phyloP scores from a whole-genome alignment of 352 stramenopile genomes.

The Plasmopara viticola region DNA sequence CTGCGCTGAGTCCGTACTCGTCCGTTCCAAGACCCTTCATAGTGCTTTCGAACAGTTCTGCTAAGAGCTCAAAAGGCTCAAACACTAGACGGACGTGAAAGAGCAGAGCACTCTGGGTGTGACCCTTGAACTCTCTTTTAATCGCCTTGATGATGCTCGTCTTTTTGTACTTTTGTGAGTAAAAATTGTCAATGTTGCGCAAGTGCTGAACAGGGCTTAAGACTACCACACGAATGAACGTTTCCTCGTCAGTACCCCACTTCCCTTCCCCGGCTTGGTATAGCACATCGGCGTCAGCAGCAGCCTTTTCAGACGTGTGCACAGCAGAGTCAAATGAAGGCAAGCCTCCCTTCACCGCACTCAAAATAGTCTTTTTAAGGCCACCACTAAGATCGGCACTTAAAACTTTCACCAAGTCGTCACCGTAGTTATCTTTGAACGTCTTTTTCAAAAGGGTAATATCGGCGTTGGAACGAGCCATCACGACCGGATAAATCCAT shows the following conservation, averaged over 20 bases:
- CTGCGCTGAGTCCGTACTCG: constrained; percentile 47
- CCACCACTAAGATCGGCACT: constrained; percentile 46
- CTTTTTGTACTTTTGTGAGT: constrained; percentile 55
- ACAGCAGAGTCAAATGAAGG: constrained; percentile 38
- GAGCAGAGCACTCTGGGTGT: constrained; percentile 38
- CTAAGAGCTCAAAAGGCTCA: constrained; percentile 44
- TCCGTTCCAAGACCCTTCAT: constrained; percentile 64
- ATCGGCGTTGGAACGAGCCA: too few relatives aligned
- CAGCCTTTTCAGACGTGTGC: constrained; percentile 46
- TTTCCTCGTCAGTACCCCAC: constrained; percentile 9
- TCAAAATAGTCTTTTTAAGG: constrained; percentile 55
- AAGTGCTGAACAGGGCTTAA: too few relatives aligned
- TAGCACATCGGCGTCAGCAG: constrained; percentile 38
- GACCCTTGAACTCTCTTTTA: constrained; percentile 51
- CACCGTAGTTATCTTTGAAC: constrained; percentile 44
- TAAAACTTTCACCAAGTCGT: constrained; percentile 45
- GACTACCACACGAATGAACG: constrained; percentile 11
- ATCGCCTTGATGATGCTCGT: constrained; percentile 47
- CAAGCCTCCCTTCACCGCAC: constrained; percentile 19
- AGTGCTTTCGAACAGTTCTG: constrained; percentile 50
- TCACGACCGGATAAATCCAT: too few relatives aligned
- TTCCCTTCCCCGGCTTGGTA: constrained; percentile 31
- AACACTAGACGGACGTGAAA: constrained; percentile 41
- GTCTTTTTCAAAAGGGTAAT: background rate
- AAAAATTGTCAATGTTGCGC: constrained; percentile 8